Base-by-base conservation (phyloP, 768 basidiomycete species). In the Lentinus brumalis region DNA sequence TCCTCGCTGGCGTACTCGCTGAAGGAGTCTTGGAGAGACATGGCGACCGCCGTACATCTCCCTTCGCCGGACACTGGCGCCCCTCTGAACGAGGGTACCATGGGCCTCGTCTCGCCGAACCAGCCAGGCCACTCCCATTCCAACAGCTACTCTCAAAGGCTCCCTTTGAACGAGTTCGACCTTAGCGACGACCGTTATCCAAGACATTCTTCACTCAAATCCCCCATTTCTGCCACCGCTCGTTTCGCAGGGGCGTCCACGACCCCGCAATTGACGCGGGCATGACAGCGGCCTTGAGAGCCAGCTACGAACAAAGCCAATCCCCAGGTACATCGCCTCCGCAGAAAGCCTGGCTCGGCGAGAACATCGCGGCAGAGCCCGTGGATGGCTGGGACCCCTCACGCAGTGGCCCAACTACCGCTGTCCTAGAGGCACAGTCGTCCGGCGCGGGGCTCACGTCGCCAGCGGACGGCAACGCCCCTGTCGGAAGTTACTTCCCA, bases 171-270 rank as follows among this genome's bases (percentile, higher is more conserved):
- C 58, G 87, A 87, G 59, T 78, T 84, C 63, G 85, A 86, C 73
- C 81, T 84, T 71, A 78, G 80, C 67, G 88, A 88, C 76, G 83
- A 81, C 69, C 79, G 87, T 69, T 87, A 88, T 65, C 76, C 81
- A 16, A 58, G 76, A 50, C 67, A 77, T 18, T 57, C 73, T 32
- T 53, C 68, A 49, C 52, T 60, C 49, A 61, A 60, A 53, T 46
- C 63, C 55, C 45, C 57, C 45, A 38, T 50, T n/a, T 53, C 38
- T 4, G 57, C 57, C 6, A 18, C 42, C 15, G 41, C 52, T 30
- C 50, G 46, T 16, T 47, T 44, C 5, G 50, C 41, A 10, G 8
- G 50, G 45, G 29, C 44, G 53, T 53, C 16, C 56, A 41, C 30
- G 49, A 50, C 61, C 45, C 61, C 60, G 53, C 60, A 50, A 53